Evolutionary conservation across 441 rosid genomes (phyloP).

Genomic region (Pelargonium citronellum): DNA sequence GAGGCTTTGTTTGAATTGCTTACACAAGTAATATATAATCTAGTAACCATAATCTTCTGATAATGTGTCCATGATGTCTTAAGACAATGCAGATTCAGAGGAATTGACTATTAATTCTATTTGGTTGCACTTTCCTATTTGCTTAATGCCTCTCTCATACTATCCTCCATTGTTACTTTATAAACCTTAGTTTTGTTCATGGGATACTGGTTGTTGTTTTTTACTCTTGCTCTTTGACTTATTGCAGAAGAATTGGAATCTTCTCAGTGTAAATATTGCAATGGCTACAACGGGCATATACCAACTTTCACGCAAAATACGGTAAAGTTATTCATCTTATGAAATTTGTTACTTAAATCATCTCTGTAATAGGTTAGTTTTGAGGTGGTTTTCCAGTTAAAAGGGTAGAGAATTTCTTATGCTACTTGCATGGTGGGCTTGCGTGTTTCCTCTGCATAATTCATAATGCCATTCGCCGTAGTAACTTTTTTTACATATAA

Average conservation of each 20-base stretch:
- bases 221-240: slow-evolving; percentile 13
- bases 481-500: background rate
- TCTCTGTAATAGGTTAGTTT: background rate
- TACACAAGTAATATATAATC: background rate
- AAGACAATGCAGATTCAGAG: too few relatives aligned
- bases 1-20: background rate
- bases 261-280: slow-evolving; percentile 72
- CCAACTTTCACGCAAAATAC: slow-evolving; percentile 72
- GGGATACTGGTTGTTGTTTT: slow-evolving; percentile 6
- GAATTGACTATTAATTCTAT: too few relatives aligned
- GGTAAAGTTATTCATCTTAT: slow-evolving; percentile 38
- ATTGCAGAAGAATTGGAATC: slow-evolving; percentile 94
- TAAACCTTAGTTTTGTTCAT: slow-evolving; percentile 7
- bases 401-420: background rate
- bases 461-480: background rate
- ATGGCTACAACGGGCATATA: slow-evolving; percentile 86
- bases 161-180: background rate
- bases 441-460: background rate
- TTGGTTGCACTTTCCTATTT: too few relatives aligned
- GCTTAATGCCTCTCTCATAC: too few relatives aligned
- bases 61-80: too few relatives aligned
- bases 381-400: background rate
- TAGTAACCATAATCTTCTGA: too few relatives aligned
- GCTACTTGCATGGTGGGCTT: background rate
- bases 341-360: background rate